phyloP scores from a whole-genome alignment of 768 basidiomycete genomes.

The Thelephora ganbajun region DNA sequence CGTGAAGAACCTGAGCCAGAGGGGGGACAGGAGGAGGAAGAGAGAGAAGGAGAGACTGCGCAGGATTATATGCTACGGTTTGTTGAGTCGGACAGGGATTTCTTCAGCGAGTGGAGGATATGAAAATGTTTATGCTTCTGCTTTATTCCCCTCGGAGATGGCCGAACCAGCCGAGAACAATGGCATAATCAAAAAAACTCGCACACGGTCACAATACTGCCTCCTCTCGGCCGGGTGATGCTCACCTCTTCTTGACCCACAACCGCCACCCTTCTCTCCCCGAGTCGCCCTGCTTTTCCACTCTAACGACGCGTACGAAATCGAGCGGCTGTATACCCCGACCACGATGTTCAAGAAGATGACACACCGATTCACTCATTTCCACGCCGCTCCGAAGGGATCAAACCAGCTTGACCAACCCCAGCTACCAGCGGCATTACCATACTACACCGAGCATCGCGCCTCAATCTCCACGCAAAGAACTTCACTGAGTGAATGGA shows the following conservation, averaged over 20 bases:
- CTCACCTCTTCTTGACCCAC: too few species aligned
- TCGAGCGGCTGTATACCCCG: too few species aligned
- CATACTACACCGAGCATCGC: conserved; percentile 28
- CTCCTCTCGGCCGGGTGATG: too few species aligned
- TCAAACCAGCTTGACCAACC: conserved; percentile 6
- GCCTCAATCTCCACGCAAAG: conserved; percentile 58
- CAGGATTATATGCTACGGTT: conserved; percentile 77
- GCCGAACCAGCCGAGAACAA: too few species aligned
- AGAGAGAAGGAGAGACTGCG: conserved; percentile 53
- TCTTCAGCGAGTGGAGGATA: conserved; percentile 64
- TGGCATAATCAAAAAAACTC: too few species aligned
- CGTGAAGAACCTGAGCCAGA: conserved; percentile 5
- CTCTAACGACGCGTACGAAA: too few species aligned
- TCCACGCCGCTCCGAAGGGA: conserved; percentile 9
- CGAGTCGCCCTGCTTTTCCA: too few species aligned
- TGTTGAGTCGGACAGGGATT: conserved; percentile 48
- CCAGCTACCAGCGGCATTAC: conserved; percentile 6
- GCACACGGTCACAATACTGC: too few species aligned
- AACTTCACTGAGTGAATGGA: conserved; percentile 41
- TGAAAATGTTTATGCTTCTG: conserved; percentile 7
- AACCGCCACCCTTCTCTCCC: too few species aligned
- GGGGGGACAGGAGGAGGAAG: conserved; percentile 17
- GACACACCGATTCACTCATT: conserved; percentile 19
- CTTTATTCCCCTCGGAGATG: not conserved
- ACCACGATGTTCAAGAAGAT: conserved; percentile 17